Conservation (phyloP, 1,284 basidiomycete genomes). For the Psilocybe mexicana region DNA sequence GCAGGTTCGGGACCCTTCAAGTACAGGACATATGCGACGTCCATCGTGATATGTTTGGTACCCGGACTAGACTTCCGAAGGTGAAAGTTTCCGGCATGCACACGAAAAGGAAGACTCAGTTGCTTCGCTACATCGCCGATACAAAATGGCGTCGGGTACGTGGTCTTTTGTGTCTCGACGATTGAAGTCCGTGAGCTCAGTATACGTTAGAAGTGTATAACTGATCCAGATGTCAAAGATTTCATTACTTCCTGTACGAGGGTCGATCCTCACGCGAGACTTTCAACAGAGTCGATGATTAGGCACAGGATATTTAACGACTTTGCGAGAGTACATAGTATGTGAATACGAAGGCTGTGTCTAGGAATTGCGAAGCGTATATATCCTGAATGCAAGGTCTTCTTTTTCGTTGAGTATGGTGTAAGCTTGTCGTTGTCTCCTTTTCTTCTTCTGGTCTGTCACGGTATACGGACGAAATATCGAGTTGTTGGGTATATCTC, state of each 20-base stretch:
- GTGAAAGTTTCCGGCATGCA: background rate
- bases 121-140: background rate
- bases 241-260: background rate
- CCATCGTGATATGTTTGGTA: background rate
- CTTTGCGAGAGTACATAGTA: background rate
- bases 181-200: background rate
- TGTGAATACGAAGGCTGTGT: too few relatives aligned
- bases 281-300: background rate
- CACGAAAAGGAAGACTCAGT: background rate
- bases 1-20: background rate
- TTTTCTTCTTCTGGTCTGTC: too few relatives aligned
- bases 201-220: background rate
- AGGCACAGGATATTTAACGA: background rate
- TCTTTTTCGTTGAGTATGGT: too few relatives aligned
- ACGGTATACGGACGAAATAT: too few relatives aligned
- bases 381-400: too few relatives aligned
- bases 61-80: background rate
- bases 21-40: background rate
- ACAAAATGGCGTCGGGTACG: background rate
- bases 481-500: too few relatives aligned
- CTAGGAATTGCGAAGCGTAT: too few relatives aligned
- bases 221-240: background rate
- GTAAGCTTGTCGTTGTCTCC: too few relatives aligned
- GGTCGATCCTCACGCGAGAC: background rate
- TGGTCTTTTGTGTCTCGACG: background rate